Base-by-base conservation (phyloP, 176 grass and related monocot genomes). In the Oryza australiensis region DNA sequence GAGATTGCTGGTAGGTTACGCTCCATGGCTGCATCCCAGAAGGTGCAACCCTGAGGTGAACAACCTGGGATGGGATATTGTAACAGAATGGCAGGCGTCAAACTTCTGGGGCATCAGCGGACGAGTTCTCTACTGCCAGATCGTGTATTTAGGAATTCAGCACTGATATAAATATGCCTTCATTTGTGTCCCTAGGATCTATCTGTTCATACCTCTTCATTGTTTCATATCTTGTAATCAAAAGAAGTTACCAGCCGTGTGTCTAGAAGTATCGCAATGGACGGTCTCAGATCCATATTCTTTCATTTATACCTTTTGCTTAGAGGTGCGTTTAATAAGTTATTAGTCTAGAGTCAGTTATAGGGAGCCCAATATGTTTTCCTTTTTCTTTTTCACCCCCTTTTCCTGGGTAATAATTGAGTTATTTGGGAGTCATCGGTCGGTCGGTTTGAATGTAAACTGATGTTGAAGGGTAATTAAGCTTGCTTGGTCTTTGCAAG, bases 1-100 rank as follows among this genome's bases (percentile, higher is more conserved):
- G 93, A 95, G 79, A 84, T 96, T 3, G 97, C 88, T 3, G 86
- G 73, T 37, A 87, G 89, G 51, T 77, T 99, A 74, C 84, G 97
- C 18, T 89, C 89, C 48, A 99, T 99, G 97, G 89, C 87, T 16
- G 28, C 83, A 34, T 94, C 85, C 51, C 88, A 92, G 65, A 90
- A 94, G 62, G 85, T 89, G 71, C 85, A 90, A 72, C 74, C 89
- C 46, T 94, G 77, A 88, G 53, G 57, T 34, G 37, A 79, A 12
- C 64, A 64, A 38, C 12, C 23, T 26, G 12, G 60, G 73, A 20
- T 60, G 55, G 55, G 69, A 80, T 55, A 49, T 53, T 53, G 32
- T n/a, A 42, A 23, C 0, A 16, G 27, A 12, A 46, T 30, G 72
- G 41, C 20, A 23, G 20, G 12, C 29, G 7, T 57, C 23, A 26